Percentiles rank a stretch among this genome's conserved stretches.
Evolutionary conservation across 345 rosid genomes (phyloP).

Genomic region (Salix purpurea): DNA sequence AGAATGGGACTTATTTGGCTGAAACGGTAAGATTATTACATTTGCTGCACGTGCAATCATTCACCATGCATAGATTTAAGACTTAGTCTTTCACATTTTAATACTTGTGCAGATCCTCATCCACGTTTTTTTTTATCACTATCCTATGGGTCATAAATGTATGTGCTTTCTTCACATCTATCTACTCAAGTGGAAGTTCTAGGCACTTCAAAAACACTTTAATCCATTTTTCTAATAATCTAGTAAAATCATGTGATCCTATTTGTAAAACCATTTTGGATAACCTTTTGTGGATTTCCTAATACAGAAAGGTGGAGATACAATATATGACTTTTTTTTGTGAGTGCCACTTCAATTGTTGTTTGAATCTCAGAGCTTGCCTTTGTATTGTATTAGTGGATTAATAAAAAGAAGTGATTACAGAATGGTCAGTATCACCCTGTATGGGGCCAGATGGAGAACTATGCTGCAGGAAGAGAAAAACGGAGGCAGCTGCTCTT

Average conservation of each 20-base stretch:
- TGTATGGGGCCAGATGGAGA: conserved; percentile 96
- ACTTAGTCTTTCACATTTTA: not conserved
- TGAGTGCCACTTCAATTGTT: not conserved
- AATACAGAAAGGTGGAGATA: not conserved
- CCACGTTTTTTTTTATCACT: not conserved
- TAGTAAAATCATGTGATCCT: not conserved
- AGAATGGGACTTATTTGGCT: conserved; percentile 49
- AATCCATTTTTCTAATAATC: not conserved
- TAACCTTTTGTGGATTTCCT: not conserved
- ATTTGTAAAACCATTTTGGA: not conserved
- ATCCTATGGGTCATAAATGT: not conserved
- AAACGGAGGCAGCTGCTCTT: conserved; percentile 87
- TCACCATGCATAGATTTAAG: not conserved
- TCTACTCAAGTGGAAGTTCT: not conserved
- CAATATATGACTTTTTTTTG: not conserved
- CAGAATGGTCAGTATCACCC: conserved; percentile 80
- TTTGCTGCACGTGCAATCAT: not conserved
- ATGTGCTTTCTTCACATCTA: not conserved
- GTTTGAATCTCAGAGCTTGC: not conserved
- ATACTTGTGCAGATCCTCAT: not conserved
- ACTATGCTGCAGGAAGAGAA: conserved; percentile 69
- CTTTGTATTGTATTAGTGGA: conserved; percentile 4
- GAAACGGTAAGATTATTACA: conserved; percentile 52
- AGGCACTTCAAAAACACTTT: not conserved
- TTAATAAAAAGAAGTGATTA: conserved; percentile 18